phyloP scores from a whole-genome alignment of 345 rosid species.

The Pugionium dolabratum region DNA sequence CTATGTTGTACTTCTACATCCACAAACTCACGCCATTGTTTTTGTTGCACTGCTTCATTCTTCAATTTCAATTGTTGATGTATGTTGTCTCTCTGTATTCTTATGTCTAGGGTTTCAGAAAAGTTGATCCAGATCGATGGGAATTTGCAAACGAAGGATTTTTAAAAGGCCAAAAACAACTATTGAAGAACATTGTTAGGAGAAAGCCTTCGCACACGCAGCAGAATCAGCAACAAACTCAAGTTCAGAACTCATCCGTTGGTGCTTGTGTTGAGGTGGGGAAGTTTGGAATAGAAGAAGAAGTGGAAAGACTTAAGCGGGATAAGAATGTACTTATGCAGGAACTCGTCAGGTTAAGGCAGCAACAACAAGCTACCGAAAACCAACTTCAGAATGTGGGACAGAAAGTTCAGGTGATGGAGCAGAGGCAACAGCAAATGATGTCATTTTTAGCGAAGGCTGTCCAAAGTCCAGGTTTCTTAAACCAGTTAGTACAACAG shows the following conservation, averaged over 20 bases:
- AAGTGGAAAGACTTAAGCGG: conserved; percentile 81
- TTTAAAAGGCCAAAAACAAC: conserved; percentile 78
- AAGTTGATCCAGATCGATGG: conserved; percentile 85
- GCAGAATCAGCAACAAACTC: conserved; percentile 53
- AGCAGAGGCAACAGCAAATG: conserved; percentile 92
- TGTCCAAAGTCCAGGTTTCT: conserved; percentile 76
- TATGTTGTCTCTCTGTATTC: conserved; percentile 14
- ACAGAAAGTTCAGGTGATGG: conserved; percentile 86
- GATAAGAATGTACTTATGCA: conserved; percentile 93
- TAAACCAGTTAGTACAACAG: conserved; percentile 74
- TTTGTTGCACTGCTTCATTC: not conserved
- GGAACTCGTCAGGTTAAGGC: conserved; percentile 87
- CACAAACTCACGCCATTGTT: not conserved
- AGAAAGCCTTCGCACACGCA: conserved; percentile 68
- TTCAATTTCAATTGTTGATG: conserved; percentile 9
- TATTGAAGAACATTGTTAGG: conserved; percentile 61
- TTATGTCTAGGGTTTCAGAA: conserved; percentile 69
- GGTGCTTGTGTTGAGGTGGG: conserved; percentile 88
- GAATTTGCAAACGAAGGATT: conserved; percentile 93
- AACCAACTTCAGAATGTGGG: conserved; percentile 68
- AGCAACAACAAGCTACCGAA: conserved; percentile 82
- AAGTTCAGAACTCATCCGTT: conserved; percentile 57
- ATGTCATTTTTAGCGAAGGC: conserved; percentile 91
- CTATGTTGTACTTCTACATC: conserved; percentile 4
- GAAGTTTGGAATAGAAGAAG: conserved; percentile 80